phyloP scores from a whole-genome alignment of 139 green algal genomes.

The Auxenochlorella pyrenoidosa region DNA sequence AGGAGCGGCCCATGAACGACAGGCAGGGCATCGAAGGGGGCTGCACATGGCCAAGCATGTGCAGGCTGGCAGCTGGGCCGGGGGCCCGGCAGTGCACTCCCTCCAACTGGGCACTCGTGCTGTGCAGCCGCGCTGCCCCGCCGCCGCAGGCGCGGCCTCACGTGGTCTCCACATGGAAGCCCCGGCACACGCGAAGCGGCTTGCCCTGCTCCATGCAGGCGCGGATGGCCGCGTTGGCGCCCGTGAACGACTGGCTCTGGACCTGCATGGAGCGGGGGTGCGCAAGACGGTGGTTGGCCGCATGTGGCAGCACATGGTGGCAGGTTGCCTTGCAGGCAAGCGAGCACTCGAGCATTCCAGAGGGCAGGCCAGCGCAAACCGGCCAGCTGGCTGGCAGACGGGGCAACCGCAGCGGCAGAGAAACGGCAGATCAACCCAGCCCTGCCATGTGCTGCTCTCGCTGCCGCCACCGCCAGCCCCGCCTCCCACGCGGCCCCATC shows the following conservation, averaged over 20 bases:
- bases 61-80: no score
- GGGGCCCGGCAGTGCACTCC: no score
- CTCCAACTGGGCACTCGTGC: no score
- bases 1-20: no score
- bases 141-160: neutral
- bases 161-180: neutral
- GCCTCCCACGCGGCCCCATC: neutral
- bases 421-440: no score
- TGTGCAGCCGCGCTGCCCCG: no score
- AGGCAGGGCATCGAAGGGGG: no score
- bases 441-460: neutral
- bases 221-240: conserved; percentile 54
- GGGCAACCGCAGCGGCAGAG: no score
- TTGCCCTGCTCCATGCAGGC: conserved; percentile 39
- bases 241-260: conserved; percentile 46
- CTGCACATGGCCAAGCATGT: no score
- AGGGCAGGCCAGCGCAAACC: neutral
- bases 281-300: no score
- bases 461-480: neutral
- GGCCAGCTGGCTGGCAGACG: neutral
- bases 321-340: neutral
- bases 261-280: conserved; percentile 33
- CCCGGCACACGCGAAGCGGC: conserved; percentile 63
- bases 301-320: neutral
- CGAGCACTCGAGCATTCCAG: no score